These are phyloP conservation scores for Cyberlindnera meyerae DNA, from an alignment of 805 yeast species.

Conservation along the genomic window DNA sequence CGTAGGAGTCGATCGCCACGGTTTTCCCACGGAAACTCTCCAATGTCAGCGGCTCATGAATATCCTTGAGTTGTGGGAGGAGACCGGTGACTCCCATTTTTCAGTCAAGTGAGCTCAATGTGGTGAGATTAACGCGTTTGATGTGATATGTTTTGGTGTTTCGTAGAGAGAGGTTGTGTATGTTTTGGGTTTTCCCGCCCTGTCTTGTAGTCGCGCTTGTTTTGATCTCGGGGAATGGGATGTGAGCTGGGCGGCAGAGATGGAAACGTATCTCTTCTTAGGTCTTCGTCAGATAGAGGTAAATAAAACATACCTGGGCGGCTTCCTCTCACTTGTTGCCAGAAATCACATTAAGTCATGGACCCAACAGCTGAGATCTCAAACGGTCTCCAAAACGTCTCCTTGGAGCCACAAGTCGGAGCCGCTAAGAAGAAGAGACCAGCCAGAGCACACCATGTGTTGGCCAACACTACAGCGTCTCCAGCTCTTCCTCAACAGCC, in stretches of 20 bases:
- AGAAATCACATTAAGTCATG: no score
- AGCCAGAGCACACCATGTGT: slow-evolving; percentile 22
- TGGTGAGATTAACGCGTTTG: no score
- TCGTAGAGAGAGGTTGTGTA: no score
- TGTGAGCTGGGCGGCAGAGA: no score
- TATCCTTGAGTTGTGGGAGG: slow-evolving; percentile 70
- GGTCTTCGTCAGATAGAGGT: no score
- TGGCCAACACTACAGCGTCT: not conserved
- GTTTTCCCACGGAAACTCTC: slow-evolving; percentile 65
- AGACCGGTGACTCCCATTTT: slow-evolving; percentile 87
- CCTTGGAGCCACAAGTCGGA: slow-evolving; percentile 7
- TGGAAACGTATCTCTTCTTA: no score
- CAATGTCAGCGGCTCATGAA: slow-evolving; percentile 56
- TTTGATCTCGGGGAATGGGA: no score
- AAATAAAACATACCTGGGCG: no score
- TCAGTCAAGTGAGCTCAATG: no score
- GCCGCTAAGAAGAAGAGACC: slow-evolving; percentile 19
- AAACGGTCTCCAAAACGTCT: slow-evolving; percentile 9
- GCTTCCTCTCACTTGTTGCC: no score
- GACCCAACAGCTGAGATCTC: slow-evolving; percentile 9
- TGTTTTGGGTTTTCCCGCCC: no score
- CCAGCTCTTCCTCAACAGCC: not conserved
- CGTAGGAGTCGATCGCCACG: slow-evolving; percentile 90
- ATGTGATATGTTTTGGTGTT: not conserved
- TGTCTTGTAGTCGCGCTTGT: no score